A percentile compares a stretch with the other conserved stretches of the same genome.
Evolutionary conservation across 2,329 filamentous ascomycete genomes (phyloP).

Genomic region (Tolypocladium guangdongense): DNA sequence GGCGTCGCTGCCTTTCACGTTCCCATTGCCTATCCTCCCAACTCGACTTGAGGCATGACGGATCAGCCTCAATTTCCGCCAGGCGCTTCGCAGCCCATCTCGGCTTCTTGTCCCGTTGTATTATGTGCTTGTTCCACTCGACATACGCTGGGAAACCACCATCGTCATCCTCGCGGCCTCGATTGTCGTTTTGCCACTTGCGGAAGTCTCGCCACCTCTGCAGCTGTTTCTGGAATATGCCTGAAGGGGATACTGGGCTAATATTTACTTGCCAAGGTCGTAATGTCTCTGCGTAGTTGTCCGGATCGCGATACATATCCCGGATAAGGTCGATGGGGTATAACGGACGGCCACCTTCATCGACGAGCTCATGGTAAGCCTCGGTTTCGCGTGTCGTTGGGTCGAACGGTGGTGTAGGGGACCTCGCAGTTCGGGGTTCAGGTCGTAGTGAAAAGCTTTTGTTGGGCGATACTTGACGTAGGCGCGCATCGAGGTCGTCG

Average conservation of each 20-base stretch:
- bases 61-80: too few species aligned
- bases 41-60: too few species aligned
- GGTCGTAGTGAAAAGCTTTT: neutral
- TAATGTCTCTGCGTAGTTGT: slow-evolving; percentile 15
- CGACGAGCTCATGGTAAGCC: slow-evolving; percentile 17
- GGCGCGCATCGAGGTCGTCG: slow-evolving; percentile 8
- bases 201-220: slow-evolving; percentile 18
- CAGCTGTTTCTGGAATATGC: slow-evolving; percentile 15
- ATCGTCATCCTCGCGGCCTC: slow-evolving; percentile 10
- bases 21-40: too few species aligned
- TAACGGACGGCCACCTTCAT: slow-evolving; percentile 18
- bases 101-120: too few species aligned
- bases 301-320: slow-evolving; percentile 11
- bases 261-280: slow-evolving; percentile 12
- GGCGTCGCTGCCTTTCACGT: too few species aligned
- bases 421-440: too few species aligned
- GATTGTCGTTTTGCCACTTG: slow-evolving; percentile 18
- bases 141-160: slow-evolving; percentile 6
- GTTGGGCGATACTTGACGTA: slow-evolving; percentile 4
- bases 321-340: slow-evolving; percentile 16
- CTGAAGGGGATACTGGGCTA: neutral
- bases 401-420: neutral
- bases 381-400: slow-evolving; percentile 7
- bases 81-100: too few species aligned
- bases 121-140: slow-evolving; percentile 5